A percentile compares a stretch with the other conserved stretches of the same genome.
phyloP scores from a whole-genome alignment of 148 eudicot species.

The Rhododendron ovatum region DNA sequence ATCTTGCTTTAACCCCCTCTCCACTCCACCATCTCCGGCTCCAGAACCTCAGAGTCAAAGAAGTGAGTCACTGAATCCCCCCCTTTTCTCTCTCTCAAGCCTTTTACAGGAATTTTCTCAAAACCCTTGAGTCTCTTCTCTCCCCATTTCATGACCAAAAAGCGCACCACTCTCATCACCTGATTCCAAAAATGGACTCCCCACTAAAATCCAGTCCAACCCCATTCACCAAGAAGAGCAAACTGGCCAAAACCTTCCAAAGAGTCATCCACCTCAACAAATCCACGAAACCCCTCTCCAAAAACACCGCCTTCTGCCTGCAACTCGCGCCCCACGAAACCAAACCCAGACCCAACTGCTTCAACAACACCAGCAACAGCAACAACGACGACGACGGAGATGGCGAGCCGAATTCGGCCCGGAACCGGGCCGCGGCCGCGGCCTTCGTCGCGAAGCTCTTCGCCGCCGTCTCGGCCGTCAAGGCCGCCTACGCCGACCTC shows the following conservation, averaged over 20 bases:
- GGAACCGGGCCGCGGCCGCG: conserved; percentile 33
- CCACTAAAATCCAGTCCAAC: conserved; percentile 39
- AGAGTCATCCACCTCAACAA: conserved; percentile 35
- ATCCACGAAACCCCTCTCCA: conserved; percentile 19
- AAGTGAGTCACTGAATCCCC: not conserved
- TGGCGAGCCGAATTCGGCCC: conserved; percentile 1
- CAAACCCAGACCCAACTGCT: conserved; percentile 16
- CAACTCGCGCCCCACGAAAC: conserved; percentile 23
- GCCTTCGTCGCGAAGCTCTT: conserved; percentile 74
- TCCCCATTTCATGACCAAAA: not conserved
- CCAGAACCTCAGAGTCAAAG: conserved; percentile 5
- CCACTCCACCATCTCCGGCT: conserved; percentile 14
- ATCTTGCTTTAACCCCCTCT: conserved; percentile 8
- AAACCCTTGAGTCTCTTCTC: not conserved
- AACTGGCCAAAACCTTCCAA: conserved; percentile 47
- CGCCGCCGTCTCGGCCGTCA: conserved; percentile 64
- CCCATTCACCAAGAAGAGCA: conserved; percentile 36
- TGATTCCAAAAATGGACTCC: conserved; percentile 43
- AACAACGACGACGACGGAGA: not conserved
- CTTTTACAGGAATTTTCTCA: not conserved
- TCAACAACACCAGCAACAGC: not conserved
- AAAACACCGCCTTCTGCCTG: conserved; percentile 24
- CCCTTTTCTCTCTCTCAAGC: not conserved
- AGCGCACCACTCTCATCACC: not conserved
- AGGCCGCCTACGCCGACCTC: conserved; percentile 88